Evolutionary conservation across 805 yeast genomes (phyloP), one percentile per base, ranked within the genome.

Genomic region (Kodamaea fukazawae): DNA sequence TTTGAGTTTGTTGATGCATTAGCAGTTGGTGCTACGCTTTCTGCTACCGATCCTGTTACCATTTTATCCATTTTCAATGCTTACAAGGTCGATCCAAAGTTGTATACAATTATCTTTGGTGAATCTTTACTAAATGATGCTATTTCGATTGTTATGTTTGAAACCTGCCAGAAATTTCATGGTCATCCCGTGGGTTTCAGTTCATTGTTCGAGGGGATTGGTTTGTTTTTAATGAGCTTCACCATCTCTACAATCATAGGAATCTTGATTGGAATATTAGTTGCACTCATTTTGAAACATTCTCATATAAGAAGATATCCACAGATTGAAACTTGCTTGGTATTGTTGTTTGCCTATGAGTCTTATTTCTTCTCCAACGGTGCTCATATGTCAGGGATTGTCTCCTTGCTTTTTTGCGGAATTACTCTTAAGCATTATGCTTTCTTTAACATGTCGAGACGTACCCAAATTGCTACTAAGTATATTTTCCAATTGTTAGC

Each of bases 311-410:
- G 98, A 65, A 72, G 98, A 52, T 88, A 86, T 60, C 98, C 98
- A n/a, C 95, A 89, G 60, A 87, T 93, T 54, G 99, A 93, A 68
- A 86, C 97, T 20, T 95, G 98, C 61, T 60, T 93, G 40, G 95
- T 93, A 20, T 66, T 93, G 32, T 66, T 93, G 50, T 81, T 90
- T 58, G 97, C 98, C 12, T 93, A 93, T 60, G 96, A 89, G 54
- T 88, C 97, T 0, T 93, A 93, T 63, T 93, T 93, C 70, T 93
- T 93, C 63, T 90, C 98, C 31, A 93, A 93, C 57, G 99, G 99
- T 36, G 95, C 98, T 54, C 99, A 95, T 60, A 93, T 93, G 99
- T 90, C 98, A 4, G 99, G 99, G 33, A 91, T 91, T 48, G 98
- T 91, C 5, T 89, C 97, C 1, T 71, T 93, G 49, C 67, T 93